Conservation (phyloP, 1,284 basidiomycete genomes). For the Malassezia restricta region DNA sequence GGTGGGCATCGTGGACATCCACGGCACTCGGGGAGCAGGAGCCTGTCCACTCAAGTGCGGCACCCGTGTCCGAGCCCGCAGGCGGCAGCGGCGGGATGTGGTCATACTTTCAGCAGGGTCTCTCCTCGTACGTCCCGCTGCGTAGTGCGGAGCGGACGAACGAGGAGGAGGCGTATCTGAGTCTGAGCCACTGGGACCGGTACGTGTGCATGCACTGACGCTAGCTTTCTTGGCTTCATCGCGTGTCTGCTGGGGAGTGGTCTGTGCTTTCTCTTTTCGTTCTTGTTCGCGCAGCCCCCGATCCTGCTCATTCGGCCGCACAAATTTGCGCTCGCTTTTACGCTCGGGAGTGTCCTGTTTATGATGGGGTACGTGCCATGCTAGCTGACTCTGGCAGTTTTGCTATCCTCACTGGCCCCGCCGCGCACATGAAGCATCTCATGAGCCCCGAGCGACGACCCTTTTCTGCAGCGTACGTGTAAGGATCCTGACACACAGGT, state of each 20-base stretch:
- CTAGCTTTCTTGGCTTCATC: constrained; percentile 70
- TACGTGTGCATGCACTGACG: constrained; percentile 10
- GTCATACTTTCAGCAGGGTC: constrained; percentile 50
- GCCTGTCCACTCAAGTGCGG: background rate
- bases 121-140: constrained; percentile 70
- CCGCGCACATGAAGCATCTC: constrained; percentile 41
- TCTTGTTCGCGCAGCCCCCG: constrained; percentile 69
- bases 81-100: constrained; percentile 7
- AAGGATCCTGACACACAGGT: constrained; percentile 12
- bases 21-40: background rate
- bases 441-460: constrained; percentile 49
- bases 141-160: constrained; percentile 69
- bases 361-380: constrained; percentile 38
- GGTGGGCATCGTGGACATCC: background rate
- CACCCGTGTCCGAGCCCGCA: background rate
- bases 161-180: constrained; percentile 83
- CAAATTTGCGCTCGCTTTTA: constrained; percentile 43
- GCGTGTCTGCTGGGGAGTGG: constrained; percentile 77
- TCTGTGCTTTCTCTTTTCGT: constrained; percentile 89
- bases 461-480: constrained; percentile 51
- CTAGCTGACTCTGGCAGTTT: constrained; percentile 19
- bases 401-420: constrained; percentile 37
- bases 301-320: constrained; percentile 50
- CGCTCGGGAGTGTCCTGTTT: constrained; percentile 39
- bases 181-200: constrained; percentile 43